These are phyloP conservation scores for Candida berthetii DNA, from an alignment of 805 yeast species.

Conservation along the genomic window DNA sequence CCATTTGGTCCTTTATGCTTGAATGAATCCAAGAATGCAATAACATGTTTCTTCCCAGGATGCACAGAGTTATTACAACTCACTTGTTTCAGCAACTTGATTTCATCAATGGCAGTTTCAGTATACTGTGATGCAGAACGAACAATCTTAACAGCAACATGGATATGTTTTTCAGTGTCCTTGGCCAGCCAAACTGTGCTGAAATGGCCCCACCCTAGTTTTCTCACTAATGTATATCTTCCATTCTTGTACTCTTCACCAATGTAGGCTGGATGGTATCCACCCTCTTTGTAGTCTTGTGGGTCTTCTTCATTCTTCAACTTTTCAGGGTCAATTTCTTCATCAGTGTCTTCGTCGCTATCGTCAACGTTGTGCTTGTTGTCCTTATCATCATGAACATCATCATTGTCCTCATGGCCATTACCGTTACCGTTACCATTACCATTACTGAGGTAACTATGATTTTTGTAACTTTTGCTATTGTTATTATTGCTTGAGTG, in stretches of 20 bases:
- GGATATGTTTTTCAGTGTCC: constrained; percentile 50
- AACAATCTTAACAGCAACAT: constrained; percentile 93
- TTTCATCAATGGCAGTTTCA: constrained; percentile 93
- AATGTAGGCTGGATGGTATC: constrained; percentile 89
- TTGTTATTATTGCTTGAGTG: neutral
- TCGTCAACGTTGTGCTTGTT: neutral
- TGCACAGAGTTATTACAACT: constrained; percentile 59
- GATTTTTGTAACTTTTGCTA: neutral
- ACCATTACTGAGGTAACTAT: neutral
- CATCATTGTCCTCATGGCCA: neutral
- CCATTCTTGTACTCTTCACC: constrained; percentile 81
- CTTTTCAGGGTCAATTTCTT: constrained; percentile 27
- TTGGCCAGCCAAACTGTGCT: constrained; percentile 92
- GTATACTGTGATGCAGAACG: constrained; percentile 87
- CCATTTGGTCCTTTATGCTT: constrained; percentile 90
- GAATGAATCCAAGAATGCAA: constrained; percentile 77
- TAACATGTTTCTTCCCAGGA: constrained; percentile 78
- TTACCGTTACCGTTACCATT: neutral
- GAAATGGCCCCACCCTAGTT: constrained; percentile 98
- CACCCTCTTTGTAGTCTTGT: constrained; percentile 85
- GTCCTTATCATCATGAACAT: neutral
- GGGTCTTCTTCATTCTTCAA: constrained; percentile 73
- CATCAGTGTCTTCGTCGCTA: constrained; percentile 12
- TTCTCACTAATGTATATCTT: constrained; percentile 75
- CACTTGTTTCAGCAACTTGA: constrained; percentile 65